Evolutionary conservation across 2,329 filamentous ascomycete genomes (phyloP), one percentile per base, ranked within the genome.

Genomic region (Sporothrix schenckii): DNA sequence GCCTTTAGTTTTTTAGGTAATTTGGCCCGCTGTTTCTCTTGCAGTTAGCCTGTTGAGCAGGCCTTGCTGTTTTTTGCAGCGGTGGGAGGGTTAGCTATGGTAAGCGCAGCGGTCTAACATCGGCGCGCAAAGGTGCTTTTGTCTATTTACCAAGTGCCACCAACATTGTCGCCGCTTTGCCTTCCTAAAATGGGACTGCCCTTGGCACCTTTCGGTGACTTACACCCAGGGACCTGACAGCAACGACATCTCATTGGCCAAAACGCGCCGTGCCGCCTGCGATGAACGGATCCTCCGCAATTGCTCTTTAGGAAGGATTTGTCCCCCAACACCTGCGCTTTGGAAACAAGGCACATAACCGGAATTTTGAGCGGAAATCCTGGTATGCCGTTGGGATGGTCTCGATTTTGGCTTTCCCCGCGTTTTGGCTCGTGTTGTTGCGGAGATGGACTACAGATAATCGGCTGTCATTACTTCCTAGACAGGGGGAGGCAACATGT

Each of bases 341-440:
- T 61, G 56, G 34, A 44, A 61, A 61, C 56, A 61, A 10, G 56
- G 13, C 56, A 9, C 30, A 60, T 24, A 60, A 41, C 56, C 56
- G 56, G 56, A 24, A 61, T 44, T 61, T 61, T 44, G n/a, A n/a
- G 56, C 56, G 56, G 56, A 60, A 21, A 60, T 60, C 30, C 34
- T 60, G 30, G 19, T 16, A 10, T 3, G 44, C 39, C 21, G 56
- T 5, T 44, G 34, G 34, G 56, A 44, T 6, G 56, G 10, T 24
- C 27, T 58, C 54, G 27, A 58, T 3, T 24, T 53, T 50, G 19
- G 24, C 34, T 41, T 61, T 24, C 34, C 56, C 56, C 56, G 56
- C 56, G 34, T 61, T 61, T 61, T 39, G 19, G 5, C 4, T 56
- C 24, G 2, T 9, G 9, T 24, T 34, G 41, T 61, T 61, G 56